Evolutionary conservation across 2,329 filamentous ascomycete genomes (phyloP), one percentile per base, ranked within the genome.

Genomic region (Arthrobotrys sphaeroides): DNA sequence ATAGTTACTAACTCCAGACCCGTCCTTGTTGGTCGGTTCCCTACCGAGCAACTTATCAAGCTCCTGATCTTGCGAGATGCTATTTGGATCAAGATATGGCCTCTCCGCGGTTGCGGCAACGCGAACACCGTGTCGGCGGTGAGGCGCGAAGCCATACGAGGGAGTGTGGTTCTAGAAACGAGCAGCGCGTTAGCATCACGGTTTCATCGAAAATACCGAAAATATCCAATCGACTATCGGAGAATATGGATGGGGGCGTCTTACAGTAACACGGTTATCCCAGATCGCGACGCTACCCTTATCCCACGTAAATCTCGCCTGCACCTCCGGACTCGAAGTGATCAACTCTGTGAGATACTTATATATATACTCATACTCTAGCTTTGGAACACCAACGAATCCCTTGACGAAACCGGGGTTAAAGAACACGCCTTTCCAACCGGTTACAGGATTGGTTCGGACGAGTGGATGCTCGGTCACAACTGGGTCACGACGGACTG

Each of bases 281-380:
- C 89, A 91, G 70, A 91, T 85, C 0, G 88, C 88, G 1, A 91
- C 87, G 69, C 90, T 90, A 43, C 87, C 85, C 77, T 87, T 86
- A 45, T 85, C 84, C 89, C 89, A 90, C 77, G 87, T 85, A 79
- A 90, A 88, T 16, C 90, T 85, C 4, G 87, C 89, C 78, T 92
- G 90, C 73, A 90, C 84, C 81, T 93, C 91, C 43, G 90, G 89
- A 5, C 85, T 88, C 1, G 86, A 86, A 1, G 85, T 82, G 5
- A 88, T 84, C 22, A 88, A 82, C 78, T 87, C 85, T 33, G 86
- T 87, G 33, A 89, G 82, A 51, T 85, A 84, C 1, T 80, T 79
- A 73, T 88, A 83, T 77, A 87, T 86, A 43, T 83, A 81, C 77
- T 88, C 85, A 33, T 83, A 85, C 80, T 88, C 87, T 0, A 84